These are phyloP conservation scores for Gymnopilus junonius DNA, from an alignment of 768 basidiomycete species.

Conservation along the genomic window DNA sequence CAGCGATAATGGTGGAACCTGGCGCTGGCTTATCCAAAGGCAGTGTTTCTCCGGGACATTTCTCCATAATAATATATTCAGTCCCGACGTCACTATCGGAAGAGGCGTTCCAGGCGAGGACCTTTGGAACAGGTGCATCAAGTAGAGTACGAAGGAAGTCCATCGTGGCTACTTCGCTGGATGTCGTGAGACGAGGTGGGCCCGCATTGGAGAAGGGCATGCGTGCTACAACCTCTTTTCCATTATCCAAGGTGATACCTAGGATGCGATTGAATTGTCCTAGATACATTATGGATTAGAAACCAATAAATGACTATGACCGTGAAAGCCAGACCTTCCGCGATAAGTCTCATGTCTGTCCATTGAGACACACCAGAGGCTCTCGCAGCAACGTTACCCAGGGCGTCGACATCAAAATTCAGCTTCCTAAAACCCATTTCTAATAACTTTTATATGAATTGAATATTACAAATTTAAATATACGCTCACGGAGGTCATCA, in stretches of 20 bases:
- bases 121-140: conserved; percentile 27
- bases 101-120: conserved; percentile 28
- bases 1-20: not conserved
- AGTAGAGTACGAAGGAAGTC: conserved; percentile 27
- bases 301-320: not conserved
- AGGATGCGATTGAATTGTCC: conserved; percentile 30
- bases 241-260: conserved; percentile 25
- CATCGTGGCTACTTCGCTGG: conserved; percentile 37
- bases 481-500: not conserved
- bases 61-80: conserved; percentile 35
- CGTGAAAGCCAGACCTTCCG: not conserved
- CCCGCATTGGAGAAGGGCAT: conserved; percentile 29
- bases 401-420: not conserved
- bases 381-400: not conserved
- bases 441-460: not conserved
- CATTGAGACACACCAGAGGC: not conserved
- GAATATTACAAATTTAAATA: not conserved
- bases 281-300: not conserved
- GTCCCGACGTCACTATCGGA: conserved; percentile 20
- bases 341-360: not conserved
- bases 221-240: conserved; percentile 25
- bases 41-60: not conserved
- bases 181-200: conserved; percentile 23
- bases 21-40: not conserved
- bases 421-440: not conserved